Base-by-base conservation (phyloP, 163 green algal species). In the Prototheca wickerhamii region DNA sequence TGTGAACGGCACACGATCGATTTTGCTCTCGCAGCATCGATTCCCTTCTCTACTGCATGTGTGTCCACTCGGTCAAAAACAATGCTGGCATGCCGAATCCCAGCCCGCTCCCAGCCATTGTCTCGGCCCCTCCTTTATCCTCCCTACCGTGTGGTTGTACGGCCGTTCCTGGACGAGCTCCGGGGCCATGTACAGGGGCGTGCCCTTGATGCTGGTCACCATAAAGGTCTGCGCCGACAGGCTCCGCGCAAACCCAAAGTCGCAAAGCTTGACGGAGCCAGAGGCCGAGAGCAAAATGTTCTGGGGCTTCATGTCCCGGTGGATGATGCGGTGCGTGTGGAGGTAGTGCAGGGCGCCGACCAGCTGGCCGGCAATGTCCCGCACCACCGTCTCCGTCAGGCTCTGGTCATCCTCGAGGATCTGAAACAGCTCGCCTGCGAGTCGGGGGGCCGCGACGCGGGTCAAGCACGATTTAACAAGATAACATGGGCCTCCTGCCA, bases 111-210 rank as follows among this genome's bases (percentile, higher is more conserved):
- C 15, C 10, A 10, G 10, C 10, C 10, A 44, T 21, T 44, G 15
- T 44, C 0, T 44, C 10, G 0, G 37, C 15, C 10, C 10, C 37
- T 44, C 37, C 37, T 21, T 15, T 21, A 10, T 44, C 15, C 37
- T 15, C 37, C 1, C 37, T 1, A 90, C 87, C 58, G 85, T 86
- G 75, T 94, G 82, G 67, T 87, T 89, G 80, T 96, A 98, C 4
- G 93, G 88, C 76, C 95, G 83, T 76, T 98, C 93, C 70, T 98
- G 89, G 53, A 99, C 92, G 30, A 99, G 84, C 78, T 99, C 93
- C n/a, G 93, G 93, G 8, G 93, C 93, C 93, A 99, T 99, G 87
- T 99, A 99, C 40, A 99, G 79, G 5, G 93, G 93, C 33, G 93
- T 99, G 62, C 93, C 93, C 84, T 99, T 98, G 69, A 97, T 96